These are phyloP conservation scores for Metschnikowia henanensis DNA, from an alignment of 805 yeast genomes.

Conservation along the genomic window DNA sequence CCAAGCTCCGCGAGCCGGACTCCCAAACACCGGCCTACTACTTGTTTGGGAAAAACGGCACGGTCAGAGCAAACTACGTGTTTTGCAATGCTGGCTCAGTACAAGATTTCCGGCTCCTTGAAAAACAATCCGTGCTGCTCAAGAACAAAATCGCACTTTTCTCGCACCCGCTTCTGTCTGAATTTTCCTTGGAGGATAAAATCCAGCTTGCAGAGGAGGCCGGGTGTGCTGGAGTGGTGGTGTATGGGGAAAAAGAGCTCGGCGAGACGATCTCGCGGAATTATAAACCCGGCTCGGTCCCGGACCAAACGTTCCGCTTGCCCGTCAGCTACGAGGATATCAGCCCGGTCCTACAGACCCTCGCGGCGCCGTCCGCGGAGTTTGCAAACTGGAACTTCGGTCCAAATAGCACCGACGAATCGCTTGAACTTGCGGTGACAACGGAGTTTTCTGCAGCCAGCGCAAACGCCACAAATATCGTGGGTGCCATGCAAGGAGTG, in stretches of 20 bases:
- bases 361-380: slow-evolving; percentile 7
- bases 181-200: slow-evolving; percentile 13
- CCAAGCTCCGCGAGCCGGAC: slow-evolving; percentile 25
- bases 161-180: slow-evolving; percentile 10
- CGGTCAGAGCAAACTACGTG: slow-evolving; percentile 25
- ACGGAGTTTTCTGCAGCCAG: not conserved
- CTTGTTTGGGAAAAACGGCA: slow-evolving; percentile 28
- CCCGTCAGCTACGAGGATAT: slow-evolving; percentile 16
- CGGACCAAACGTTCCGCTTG: slow-evolving; percentile 10
- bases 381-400: slow-evolving; percentile 15
- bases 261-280: slow-evolving; percentile 13
- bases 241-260: slow-evolving; percentile 13
- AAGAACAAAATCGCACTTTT: slow-evolving; percentile 31
- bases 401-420: slow-evolving; percentile 7
- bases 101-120: slow-evolving; percentile 27
- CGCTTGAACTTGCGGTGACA: slow-evolving; percentile 11
- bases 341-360: slow-evolving; percentile 17
- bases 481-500: slow-evolving; percentile 36
- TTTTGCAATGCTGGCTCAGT: slow-evolving; percentile 32
- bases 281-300: slow-evolving; percentile 10
- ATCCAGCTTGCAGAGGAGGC: slow-evolving; percentile 13
- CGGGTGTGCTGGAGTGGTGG: slow-evolving; percentile 17
- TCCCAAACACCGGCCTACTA: slow-evolving; percentile 33
- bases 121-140: slow-evolving; percentile 20
- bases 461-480: slow-evolving; percentile 26